These are phyloP conservation scores for Lathyrus aphaca DNA, from an alignment of 306 rosid species.

Conservation along the genomic window DNA sequence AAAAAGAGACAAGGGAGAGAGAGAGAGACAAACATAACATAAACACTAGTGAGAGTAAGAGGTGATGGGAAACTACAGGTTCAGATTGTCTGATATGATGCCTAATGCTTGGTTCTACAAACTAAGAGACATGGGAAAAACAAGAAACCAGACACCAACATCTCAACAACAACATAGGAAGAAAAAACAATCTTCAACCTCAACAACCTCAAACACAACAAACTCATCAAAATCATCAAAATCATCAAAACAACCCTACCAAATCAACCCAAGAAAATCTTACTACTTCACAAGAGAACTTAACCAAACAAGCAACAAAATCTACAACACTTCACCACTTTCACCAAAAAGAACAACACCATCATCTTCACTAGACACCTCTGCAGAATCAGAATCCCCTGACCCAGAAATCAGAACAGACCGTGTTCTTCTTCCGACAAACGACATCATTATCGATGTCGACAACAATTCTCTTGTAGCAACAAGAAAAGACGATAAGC, in stretches of 20 bases:
- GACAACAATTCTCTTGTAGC: slow-evolving; percentile 45
- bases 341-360: slow-evolving; percentile 39
- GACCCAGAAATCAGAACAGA: slow-evolving; percentile 77
- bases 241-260: slow-evolving; percentile 48
- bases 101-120: slow-evolving; percentile 94
- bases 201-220: slow-evolving; percentile 40
- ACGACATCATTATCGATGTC: slow-evolving; percentile 66
- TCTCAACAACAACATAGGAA: slow-evolving; percentile 41
- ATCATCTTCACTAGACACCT: slow-evolving; percentile 49
- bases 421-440: slow-evolving; percentile 62
- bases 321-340: slow-evolving; percentile 46
- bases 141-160: slow-evolving; percentile 43
- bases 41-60: background rate
- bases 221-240: slow-evolving; percentile 34
- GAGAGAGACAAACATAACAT: background rate
- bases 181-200: slow-evolving; percentile 46
- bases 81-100: slow-evolving; percentile 80
- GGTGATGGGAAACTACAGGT: slow-evolving; percentile 76
- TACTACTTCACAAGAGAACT: slow-evolving; percentile 80
- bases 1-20: background rate
- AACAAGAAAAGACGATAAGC: slow-evolving; percentile 42
- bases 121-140: slow-evolving; percentile 67
- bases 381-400: slow-evolving; percentile 46
- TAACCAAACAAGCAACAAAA: slow-evolving; percentile 36
- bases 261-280: slow-evolving; percentile 66